Base-by-base conservation (phyloP, 225 moss, liverwort and hornwort species). In the Bryum argenteum region DNA sequence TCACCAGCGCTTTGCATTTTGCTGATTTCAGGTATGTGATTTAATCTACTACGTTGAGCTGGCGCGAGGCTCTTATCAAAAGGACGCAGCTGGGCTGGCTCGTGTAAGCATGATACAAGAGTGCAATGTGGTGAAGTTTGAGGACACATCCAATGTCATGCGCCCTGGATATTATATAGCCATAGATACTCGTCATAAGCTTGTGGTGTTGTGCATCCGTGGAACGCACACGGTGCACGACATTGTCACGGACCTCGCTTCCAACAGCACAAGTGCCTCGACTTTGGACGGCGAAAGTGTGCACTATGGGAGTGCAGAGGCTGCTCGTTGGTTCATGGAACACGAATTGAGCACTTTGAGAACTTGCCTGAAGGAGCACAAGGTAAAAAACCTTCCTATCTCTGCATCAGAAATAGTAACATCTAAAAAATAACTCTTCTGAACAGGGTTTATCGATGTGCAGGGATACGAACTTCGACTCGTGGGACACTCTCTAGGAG, bases 221-320 rank as follows among this genome's bases (percentile, higher is more conserved):
- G 96, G 96, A 71, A 96, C 96, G 14, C 91, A 93, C 65, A 84
- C 87, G 42, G 77, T 93, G 63, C 87, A 90, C 61, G 93, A 96
- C 64, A 77, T 96, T 20, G 78, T 91, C 61, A 96, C 96, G 10
- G 91, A 96, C 80, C 84, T 96, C 51, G 91, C 91, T 58, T 88
- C 91, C 17, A 79, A 87, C 44, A 89, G 89, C 64, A 89, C 90
- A 1, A 81, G 80, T 62, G 76, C 91, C 53, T 78, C 85, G 39
- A 83, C 43, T 60, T 54, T 93, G 65, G 87, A 91, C 66, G 91
- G 93, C 38, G 88, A 90, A 71, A 77, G 87, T 71, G 96, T 90
- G 44, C 96, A 96, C 76, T 93, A 87, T 78, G 96, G 96, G 68
- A 96, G 96, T 78, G 81, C 90, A 55, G 96, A 91, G 79, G 96